Percentiles rank a stretch among this genome's conserved stretches.
Evolutionary conservation across 192 early-diverging fungal genomes (phyloP).

Genomic region (Coemansia pectinata): DNA sequence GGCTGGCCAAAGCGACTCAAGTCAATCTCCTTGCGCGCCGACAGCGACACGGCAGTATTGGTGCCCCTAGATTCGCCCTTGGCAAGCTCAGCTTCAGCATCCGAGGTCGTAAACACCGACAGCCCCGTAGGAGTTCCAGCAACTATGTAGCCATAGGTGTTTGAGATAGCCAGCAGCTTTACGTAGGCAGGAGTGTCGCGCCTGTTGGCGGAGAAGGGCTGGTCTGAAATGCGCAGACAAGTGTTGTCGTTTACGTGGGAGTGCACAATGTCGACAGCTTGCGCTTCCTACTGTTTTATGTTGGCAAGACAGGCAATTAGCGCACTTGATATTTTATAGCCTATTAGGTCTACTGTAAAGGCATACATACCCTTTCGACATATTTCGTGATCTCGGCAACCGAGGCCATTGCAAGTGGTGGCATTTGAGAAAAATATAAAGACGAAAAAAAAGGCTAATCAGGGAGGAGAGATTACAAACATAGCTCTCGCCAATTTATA

Average conservation of each 20-base stretch:
- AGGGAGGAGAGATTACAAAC: neutral
- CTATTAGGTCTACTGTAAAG: too few relatives aligned
- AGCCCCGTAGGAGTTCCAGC: conserved; percentile 59
- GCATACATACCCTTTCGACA: conserved; percentile 30
- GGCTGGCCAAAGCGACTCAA: conserved; percentile 45
- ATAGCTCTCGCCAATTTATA: neutral
- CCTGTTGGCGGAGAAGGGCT: conserved; percentile 28
- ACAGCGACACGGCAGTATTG: conserved; percentile 33
- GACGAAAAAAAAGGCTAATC: neutral
- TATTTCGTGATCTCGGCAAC: conserved; percentile 28
- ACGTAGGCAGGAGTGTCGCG: conserved; percentile 54
- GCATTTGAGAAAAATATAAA: conserved; percentile 6
- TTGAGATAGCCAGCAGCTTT: conserved; percentile 63
- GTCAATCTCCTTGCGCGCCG: conserved; percentile 31
- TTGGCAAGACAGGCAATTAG: neutral
- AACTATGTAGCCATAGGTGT: conserved; percentile 67
- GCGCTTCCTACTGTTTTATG: conserved; percentile 28
- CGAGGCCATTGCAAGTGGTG: neutral
- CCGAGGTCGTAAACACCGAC: conserved; percentile 32
- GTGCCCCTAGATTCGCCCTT: conserved; percentile 32
- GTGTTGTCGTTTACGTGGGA: conserved; percentile 44
- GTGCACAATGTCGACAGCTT: conserved; percentile 47
- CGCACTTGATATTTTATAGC: neutral
- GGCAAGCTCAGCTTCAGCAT: conserved; percentile 38
- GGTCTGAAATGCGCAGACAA: conserved; percentile 35